phyloP scores from a whole-genome alignment of 1,139 yeast genomes.

The Magnusiomyces suaveolens region DNA sequence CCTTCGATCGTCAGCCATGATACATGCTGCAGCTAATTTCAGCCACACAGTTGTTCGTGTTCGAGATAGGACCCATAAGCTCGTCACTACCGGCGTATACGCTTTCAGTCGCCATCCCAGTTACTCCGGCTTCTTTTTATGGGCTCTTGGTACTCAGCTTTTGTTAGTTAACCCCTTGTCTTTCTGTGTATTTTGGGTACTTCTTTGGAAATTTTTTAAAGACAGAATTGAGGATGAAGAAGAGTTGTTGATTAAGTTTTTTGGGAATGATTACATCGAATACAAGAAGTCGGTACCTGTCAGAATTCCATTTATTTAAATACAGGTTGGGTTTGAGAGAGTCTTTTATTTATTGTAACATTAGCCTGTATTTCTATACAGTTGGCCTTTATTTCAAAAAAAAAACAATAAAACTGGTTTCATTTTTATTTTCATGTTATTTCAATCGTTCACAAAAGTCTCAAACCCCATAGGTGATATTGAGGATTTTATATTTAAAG shows the following conservation, averaged over 20 bases:
- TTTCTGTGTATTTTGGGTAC: constrained; percentile 37
- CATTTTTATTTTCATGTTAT: too few relatives aligned
- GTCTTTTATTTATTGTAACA: too few relatives aligned
- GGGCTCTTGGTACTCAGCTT: constrained; percentile 84
- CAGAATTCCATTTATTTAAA: constrained; percentile 53
- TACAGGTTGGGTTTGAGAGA: too few relatives aligned
- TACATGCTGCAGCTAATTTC: constrained; percentile 79
- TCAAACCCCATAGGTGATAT: too few relatives aligned
- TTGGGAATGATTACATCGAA: constrained; percentile 50
- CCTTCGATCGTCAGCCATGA: constrained; percentile 68
- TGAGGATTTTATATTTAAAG: too few relatives aligned
- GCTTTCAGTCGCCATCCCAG: constrained; percentile 69
- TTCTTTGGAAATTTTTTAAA: constrained; percentile 59
- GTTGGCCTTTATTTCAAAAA: too few relatives aligned
- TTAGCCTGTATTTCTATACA: too few relatives aligned
- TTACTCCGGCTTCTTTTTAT: constrained; percentile 83
- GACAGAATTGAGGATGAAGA: constrained; percentile 65
- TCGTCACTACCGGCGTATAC: constrained; percentile 72
- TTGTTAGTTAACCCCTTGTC: constrained; percentile 56
- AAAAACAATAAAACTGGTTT: too few relatives aligned
- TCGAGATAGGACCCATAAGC: constrained; percentile 45
- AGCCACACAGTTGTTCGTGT: constrained; percentile 63
- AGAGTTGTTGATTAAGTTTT: constrained; percentile 49
- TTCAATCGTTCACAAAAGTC: too few relatives aligned
- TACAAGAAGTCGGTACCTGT: constrained; percentile 47